phyloP scores from a whole-genome alignment of 202 grass and related monocot genomes.

The Digitaria exilis region DNA sequence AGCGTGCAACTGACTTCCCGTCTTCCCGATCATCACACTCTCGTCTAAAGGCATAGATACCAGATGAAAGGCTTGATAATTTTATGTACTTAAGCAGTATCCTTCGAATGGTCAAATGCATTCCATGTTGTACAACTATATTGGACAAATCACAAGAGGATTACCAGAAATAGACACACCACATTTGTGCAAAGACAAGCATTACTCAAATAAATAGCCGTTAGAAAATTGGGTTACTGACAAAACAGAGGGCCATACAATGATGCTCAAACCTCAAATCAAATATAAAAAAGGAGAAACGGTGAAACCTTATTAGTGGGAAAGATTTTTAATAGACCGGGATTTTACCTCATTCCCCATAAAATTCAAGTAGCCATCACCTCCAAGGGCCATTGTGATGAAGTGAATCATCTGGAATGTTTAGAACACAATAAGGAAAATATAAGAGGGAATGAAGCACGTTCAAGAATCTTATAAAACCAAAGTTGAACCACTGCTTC shows the following conservation, averaged over 20 bases:
- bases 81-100: background rate
- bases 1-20: background rate
- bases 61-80: background rate
- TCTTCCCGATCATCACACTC: background rate
- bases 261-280: conserved; percentile 2
- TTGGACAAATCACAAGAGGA: conserved; percentile 11
- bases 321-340: conserved; percentile 17
- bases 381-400: conserved; percentile 91
- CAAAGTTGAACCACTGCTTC: conserved; percentile 1
- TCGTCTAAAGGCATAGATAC: conserved; percentile 30
- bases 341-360: conserved; percentile 93
- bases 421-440: conserved; percentile 18
- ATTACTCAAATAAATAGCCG: conserved; percentile 19
- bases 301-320: background rate
- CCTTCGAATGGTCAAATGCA: background rate
- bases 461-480: background rate
- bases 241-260: conserved; percentile 15
- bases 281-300: background rate
- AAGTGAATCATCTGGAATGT: conserved; percentile 94
- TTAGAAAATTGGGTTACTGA: background rate
- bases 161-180: conserved; percentile 5
- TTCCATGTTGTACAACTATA: conserved; percentile 5
- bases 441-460: background rate
- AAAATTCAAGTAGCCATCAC: conserved; percentile 98
- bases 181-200: background rate